Base-by-base conservation (phyloP, 768 basidiomycete species). In the Strobilomyces confusus region DNA sequence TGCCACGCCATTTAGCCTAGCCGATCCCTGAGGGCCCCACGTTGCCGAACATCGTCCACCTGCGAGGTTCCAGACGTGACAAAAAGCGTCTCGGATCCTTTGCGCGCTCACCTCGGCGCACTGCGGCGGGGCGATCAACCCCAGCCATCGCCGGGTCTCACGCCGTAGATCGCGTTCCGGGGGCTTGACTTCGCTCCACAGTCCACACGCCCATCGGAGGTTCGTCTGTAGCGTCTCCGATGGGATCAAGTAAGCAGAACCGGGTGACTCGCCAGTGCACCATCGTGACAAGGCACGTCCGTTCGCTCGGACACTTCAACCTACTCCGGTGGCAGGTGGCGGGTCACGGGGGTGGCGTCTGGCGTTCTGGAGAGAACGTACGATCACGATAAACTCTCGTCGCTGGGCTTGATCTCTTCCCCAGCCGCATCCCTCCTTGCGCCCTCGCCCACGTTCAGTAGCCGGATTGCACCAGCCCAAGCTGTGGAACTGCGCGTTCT, bases 181-280 rank as follows among this genome's bases (percentile, higher is more conserved):
- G 5, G 23, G 41, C 41, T 20, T 9, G 12, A 23, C 40, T 41
- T 11, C n/a, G n/a, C n/a, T n/a, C n/a, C n/a, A n/a, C n/a, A 13
- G 17, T 44, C 51, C 51, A 34, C 36, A 38, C 12, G 41, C 43
- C 45, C 48, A 45, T 48, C 45, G 14, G 51, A 52, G 33, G 38
- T 37, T 49, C 52, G 46, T 60, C 54, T 40, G 29, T 44, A 12
- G 37, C 51, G 5, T 15, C 45, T 51, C 59, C 33, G 47, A 58
- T 36, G n/a, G n/a, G 32, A 46, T 54, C 60, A 48, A 34, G 44
- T 44, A 36, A 62, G 55, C 59, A 7, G 30, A 32, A 5, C 33
- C 50, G 43, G 2, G 15, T 36, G 15, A 4, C 6, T 36, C 32
- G 15, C 15, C 34, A 36, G 34, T 33, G 29, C 20, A 19, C 22